Evolutionary conservation across 495 filamentous ascomycete genomes (phyloP), one percentile per base, ranked within the genome.

Genomic region (Penicillium robsamsonii): DNA sequence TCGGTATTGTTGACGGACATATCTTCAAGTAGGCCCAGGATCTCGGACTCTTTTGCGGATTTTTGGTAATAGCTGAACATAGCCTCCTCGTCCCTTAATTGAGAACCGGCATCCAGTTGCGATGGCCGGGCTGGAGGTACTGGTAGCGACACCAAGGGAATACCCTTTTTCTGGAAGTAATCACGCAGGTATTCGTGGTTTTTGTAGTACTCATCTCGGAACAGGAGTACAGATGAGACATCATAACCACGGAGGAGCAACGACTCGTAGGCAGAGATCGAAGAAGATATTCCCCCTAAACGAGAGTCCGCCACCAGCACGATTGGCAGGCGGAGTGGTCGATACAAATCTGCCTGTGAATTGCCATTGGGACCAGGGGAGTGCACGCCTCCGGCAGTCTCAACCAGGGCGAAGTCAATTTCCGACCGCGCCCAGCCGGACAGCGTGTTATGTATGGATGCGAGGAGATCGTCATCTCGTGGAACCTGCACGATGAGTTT

Each of bases 321-420:
- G n/a, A 88, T 82, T 0, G 89, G 89, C 7, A 90, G 70, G 29
- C 89, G 75, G 0, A 92, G 75, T 1, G 87, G 83, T 2, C 83
- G 76, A 67, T 89, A 92, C 27, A 90, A 68, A 60, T 92, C 88
- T 6, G 84, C 88, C 62, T 92, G 89, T 0, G 85, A 86, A 27
- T 75, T 84, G n/a, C 87, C 88, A 52, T 83, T 86, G 11, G 87
- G 88, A 2, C 81, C 80, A 0, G 89, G 89, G 1, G 87, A 90
- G 62, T 90, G 81, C 1, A 89, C 84, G 10, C 89, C 89, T 4
- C 89, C 89, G 0, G 89, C 89, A 1, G 89, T 92, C 66, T 92
- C 89, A 33, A 92, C 74, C 30, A 92, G 71, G 2, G 85, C 72
- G 49, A 79, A 68, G 38, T 70, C 67, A 38, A 76, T 57, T 8